Evolutionary conservation across 2,329 filamentous ascomycete species (phyloP).

Genomic region (Arthrobotrys iridis): DNA sequence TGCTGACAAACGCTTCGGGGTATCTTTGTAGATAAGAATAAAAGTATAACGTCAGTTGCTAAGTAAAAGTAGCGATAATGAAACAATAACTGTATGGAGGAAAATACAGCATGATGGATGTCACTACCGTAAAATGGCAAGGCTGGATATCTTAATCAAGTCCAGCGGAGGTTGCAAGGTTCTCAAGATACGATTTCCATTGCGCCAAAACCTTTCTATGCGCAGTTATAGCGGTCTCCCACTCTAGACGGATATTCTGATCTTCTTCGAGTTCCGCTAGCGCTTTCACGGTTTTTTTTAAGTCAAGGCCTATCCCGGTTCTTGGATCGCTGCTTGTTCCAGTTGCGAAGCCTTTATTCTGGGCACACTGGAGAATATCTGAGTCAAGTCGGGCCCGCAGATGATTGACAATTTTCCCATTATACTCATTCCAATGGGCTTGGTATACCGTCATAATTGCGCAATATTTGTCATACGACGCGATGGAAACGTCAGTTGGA

Average conservation of each 20-base stretch:
- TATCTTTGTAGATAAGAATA: slow-evolving; percentile 1
- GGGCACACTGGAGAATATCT: slow-evolving; percentile 41
- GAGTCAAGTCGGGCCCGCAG: slow-evolving; percentile 34
- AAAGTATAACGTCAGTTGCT: not conserved
- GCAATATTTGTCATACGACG: slow-evolving; percentile 39
- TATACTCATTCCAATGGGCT: slow-evolving; percentile 51
- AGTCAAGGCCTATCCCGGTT: slow-evolving; percentile 28
- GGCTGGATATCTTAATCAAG: not conserved
- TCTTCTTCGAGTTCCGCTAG: slow-evolving; percentile 41
- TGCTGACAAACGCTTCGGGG: not conserved
- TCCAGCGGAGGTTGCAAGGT: not conserved
- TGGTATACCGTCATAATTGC: slow-evolving; percentile 46
- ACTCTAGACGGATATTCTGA: slow-evolving; percentile 20
- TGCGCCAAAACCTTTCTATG: slow-evolving; percentile 7
- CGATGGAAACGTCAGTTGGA: not conserved
- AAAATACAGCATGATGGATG: not conserved
- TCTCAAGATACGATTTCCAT: slow-evolving; percentile 39
- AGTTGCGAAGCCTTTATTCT: slow-evolving; percentile 49
- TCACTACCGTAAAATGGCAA: not conserved
- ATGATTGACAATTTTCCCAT: slow-evolving; percentile 46
- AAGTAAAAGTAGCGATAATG: not conserved
- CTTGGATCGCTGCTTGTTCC: slow-evolving; percentile 17
- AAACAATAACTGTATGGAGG: not conserved
- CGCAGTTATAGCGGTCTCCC: slow-evolving; percentile 7
- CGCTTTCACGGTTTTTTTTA: slow-evolving; percentile 23